These are phyloP conservation scores for Pleurotus djamor DNA, from an alignment of 768 basidiomycete species.

Conservation along the genomic window DNA sequence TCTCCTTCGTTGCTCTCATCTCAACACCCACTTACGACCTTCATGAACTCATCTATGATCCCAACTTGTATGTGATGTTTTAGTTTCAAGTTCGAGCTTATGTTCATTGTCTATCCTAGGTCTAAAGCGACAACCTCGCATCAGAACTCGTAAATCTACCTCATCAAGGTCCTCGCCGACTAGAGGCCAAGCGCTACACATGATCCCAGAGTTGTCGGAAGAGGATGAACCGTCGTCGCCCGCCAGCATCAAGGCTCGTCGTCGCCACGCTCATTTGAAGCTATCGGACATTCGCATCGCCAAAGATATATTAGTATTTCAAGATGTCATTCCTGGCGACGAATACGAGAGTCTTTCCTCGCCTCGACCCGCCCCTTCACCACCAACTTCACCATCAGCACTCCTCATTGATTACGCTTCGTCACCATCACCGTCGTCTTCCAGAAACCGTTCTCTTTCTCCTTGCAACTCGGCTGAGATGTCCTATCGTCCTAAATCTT, in stretches of 20 bases:
- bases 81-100: not conserved
- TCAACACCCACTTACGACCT: not conserved
- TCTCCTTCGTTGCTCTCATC: not conserved
- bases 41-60: not conserved
- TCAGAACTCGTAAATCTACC: not conserved
- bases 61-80: not conserved
- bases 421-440: not conserved
- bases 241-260: not conserved
- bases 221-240: not conserved
- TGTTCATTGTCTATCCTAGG: not conserved
- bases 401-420: not conserved
- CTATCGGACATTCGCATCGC: not conserved
- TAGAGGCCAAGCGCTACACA: not conserved
- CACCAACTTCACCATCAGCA: conserved; percentile 1
- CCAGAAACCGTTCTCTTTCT: not conserved
- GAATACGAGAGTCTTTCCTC: not conserved
- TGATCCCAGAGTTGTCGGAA: not conserved
- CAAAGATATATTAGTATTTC: not conserved
- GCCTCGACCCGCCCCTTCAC: conserved; percentile 2
- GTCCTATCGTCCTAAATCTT: not conserved
- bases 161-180: not conserved
- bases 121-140: not conserved
- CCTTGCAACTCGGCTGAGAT: not conserved
- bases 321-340: not conserved
- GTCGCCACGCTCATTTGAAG: not conserved